Evolutionary conservation across 257 asterid genomes (phyloP), one percentile per base, ranked within the genome.

Genomic region (Striga asiatica): DNA sequence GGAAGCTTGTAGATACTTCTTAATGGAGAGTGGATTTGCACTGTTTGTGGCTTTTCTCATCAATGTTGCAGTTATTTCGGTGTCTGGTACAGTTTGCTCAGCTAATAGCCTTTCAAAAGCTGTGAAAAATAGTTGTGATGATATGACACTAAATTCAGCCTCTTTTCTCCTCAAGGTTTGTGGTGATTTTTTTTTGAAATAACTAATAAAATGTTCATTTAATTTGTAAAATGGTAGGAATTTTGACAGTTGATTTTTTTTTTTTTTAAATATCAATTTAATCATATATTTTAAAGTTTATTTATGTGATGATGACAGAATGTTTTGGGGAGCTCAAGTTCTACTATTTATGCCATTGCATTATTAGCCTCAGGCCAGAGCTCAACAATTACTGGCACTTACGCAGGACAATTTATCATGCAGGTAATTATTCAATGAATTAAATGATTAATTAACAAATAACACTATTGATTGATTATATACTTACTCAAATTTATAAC

Each of bases 311-410:
- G 4, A 41, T 53, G 10, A 8, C 75, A 91, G 96, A 87, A 91
- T 74, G 94, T 91, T 31, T 69, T 91, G 54, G 98, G 96, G 24
- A 78, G 50, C 69, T 84, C 95, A 23, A 88, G 96, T 55, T 87
- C 96, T 8, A 87, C 62, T 0, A 62, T 84, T 27, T 91, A 84
- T 61, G 96, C 92, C 48, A 78, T 91, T 37, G 98, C 98, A 3
- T 58, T 91, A 35, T 56, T 91, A 37, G 98, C 98, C 56, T 91
- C 98, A 0, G 98, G 98, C 39, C 96, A 91, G 31, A 91, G 96
- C 74, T 91, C 98, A 18, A 59, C 96, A 13, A 91, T 91, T 2
- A 91, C 96, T 0, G 98, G 96, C 50, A 91, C 98, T n/a, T 91
- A 87, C 65, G 95, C 96, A 3, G 98, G 98, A 6, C 96, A 91